A percentile compares a stretch with the other conserved stretches of the same genome.
Conservation (phyloP, 305 asterid species). For the Vinca major region DNA sequence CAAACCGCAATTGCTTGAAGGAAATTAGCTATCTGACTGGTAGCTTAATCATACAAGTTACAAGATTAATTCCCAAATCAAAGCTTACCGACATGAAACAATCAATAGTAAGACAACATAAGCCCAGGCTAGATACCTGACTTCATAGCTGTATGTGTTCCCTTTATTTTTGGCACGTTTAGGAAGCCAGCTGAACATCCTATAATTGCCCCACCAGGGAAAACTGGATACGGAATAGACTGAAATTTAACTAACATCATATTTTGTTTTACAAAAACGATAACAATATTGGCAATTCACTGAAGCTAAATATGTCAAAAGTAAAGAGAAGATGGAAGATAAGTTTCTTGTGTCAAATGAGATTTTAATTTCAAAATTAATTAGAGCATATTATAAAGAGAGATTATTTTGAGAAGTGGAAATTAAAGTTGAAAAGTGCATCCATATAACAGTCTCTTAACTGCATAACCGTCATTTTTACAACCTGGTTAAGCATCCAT, state of each 20-base stretch:
- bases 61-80: neutral
- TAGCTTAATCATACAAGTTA: neutral
- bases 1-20: neutral
- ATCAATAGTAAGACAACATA: constrained; percentile 10
- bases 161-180: constrained; percentile 92
- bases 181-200: constrained; percentile 99
- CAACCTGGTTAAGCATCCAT: neutral
- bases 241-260: constrained; percentile 67
- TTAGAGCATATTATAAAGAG: neutral
- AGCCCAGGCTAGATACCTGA: constrained; percentile 52
- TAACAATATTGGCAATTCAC: neutral
- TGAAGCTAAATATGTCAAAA: neutral
- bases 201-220: constrained; percentile 97
- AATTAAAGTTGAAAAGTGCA: neutral
- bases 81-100: neutral
- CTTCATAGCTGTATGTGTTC: constrained; percentile 97
- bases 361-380: neutral
- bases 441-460: neutral
- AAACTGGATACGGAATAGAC: constrained; percentile 98
- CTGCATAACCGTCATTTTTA: neutral
- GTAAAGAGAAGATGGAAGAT: neutral
- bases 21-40: neutral
- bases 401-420: neutral
- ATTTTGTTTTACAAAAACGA: constrained; percentile 26
- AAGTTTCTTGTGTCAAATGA: neutral